Evolutionary conservation across 2,329 filamentous ascomycete species (phyloP).

Genomic region (Aspergillus sp.): DNA sequence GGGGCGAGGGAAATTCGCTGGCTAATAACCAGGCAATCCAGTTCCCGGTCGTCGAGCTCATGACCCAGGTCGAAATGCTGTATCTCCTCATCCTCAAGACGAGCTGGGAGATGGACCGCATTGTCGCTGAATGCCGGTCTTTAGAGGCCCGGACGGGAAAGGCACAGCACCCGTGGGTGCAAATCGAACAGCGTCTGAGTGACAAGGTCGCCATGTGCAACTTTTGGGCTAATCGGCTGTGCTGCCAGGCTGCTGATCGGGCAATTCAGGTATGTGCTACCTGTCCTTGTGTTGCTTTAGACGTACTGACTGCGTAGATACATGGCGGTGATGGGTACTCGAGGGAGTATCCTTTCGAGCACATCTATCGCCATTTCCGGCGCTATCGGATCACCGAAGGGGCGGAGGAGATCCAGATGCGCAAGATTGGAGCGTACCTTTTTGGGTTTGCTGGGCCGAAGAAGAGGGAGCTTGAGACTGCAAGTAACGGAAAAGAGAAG

Average conservation of each 20-base stretch:
- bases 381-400: constrained; percentile 56
- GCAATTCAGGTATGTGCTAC: constrained; percentile 46
- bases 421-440: constrained; percentile 52
- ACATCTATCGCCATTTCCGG: constrained; percentile 56
- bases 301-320: constrained; percentile 18
- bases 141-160: constrained; percentile 15
- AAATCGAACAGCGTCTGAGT: constrained; percentile 50
- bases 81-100: constrained; percentile 53
- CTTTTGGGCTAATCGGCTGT: constrained; percentile 54
- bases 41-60: constrained; percentile 54
- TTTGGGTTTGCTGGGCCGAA: constrained; percentile 37
- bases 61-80: constrained; percentile 55
- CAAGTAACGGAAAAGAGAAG: background rate
- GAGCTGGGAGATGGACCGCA: constrained; percentile 51
- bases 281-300: background rate
- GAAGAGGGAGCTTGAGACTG: background rate
- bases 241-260: constrained; percentile 51
- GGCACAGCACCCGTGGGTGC: constrained; percentile 33
- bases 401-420: constrained; percentile 57
- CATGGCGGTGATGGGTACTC: constrained; percentile 53
- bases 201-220: constrained; percentile 59
- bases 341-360: constrained; percentile 52
- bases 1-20: constrained; percentile 15
- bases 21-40: constrained; percentile 52
- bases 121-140: constrained; percentile 13